Base-by-base conservation (phyloP, 2,329 filamentous ascomycete genomes). In the Venturia nashicola region DNA sequence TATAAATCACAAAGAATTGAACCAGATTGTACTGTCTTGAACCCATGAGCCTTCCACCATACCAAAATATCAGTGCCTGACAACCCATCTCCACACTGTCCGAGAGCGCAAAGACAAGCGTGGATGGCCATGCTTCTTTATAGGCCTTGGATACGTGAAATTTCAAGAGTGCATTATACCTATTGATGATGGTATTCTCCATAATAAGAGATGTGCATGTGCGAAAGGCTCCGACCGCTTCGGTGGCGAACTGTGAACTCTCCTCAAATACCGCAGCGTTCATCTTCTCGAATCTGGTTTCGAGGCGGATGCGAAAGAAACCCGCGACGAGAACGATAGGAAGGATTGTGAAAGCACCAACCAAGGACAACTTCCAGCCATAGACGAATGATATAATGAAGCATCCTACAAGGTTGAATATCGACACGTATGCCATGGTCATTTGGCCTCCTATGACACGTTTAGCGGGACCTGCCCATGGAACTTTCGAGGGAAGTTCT, bases 321-420 rank as follows among this genome's bases (percentile, higher is more conserved):
- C 78, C 78, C 12, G 80, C 78, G 4, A 72, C 67, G 8, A 83
- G 73, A 3, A 83, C 77, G 8, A 80, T 72, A 1, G 82, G 82
- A 63, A 83, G 71, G 0, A 78, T 76, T 1, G 88, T 83, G 68
- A 84, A 87, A 9, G 85, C 76, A 0, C 83, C 81, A 0, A 92
- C 85, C 0, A 91, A 75, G 0, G 86, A 84, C 9, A 93, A 78
- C 71, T 91, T 92, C 89, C 89, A 92, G 1, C 87, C 86, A 71
- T 87, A 90, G 4, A 81, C 77, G 69, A 90, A 91, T 0, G 86
- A 80, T 61, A 92, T 87, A 54, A 81, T 76, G 16, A 90, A 74
- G 8, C 83, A 84, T 0, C 87, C 88, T 9, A 84, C 69, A 3
- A 92, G 74, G 60, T 83, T 87, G 70, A 90, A 86, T 27, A 87